Conservation (phyloP, 2,329 filamentous ascomycete genomes). For the Fusarium irregulare region DNA sequence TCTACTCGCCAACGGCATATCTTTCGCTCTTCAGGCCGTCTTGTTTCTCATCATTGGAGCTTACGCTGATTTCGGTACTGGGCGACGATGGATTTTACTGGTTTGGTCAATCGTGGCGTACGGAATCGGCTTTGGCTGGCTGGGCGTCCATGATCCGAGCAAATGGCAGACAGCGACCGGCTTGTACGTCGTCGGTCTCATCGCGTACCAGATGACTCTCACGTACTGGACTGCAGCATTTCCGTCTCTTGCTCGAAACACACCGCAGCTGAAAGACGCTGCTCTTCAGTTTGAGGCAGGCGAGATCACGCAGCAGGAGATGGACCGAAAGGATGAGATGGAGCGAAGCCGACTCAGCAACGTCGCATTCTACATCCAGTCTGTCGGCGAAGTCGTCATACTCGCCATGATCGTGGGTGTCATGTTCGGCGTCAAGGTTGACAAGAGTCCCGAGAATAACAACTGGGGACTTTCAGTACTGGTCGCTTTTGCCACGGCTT, state of each 20-base stretch:
- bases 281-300: constrained; percentile 51
- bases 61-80: constrained; percentile 73
- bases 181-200: constrained; percentile 74
- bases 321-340: constrained; percentile 70
- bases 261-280: constrained; percentile 49
- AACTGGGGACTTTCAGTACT: constrained; percentile 74
- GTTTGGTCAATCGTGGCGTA: constrained; percentile 70
- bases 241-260: constrained; percentile 54
- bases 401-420: constrained; percentile 73
- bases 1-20: constrained; percentile 73
- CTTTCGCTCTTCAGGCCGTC: constrained; percentile 73
- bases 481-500: constrained; percentile 72
- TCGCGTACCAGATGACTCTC: constrained; percentile 73
- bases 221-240: constrained; percentile 76
- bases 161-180: constrained; percentile 71
- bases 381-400: constrained; percentile 70
- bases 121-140: constrained; percentile 73
- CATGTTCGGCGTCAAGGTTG: constrained; percentile 70
- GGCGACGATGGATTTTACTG: constrained; percentile 71
- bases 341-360: constrained; percentile 73
- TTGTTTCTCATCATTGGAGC: constrained; percentile 64
- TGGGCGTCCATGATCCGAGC: constrained; percentile 69
- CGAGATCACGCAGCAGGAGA: constrained; percentile 67
- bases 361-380: constrained; percentile 72
- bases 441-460: constrained; percentile 68